These are phyloP conservation scores for Prunus davidiana DNA, from an alignment of 306 rosid species.

Conservation along the genomic window DNA sequence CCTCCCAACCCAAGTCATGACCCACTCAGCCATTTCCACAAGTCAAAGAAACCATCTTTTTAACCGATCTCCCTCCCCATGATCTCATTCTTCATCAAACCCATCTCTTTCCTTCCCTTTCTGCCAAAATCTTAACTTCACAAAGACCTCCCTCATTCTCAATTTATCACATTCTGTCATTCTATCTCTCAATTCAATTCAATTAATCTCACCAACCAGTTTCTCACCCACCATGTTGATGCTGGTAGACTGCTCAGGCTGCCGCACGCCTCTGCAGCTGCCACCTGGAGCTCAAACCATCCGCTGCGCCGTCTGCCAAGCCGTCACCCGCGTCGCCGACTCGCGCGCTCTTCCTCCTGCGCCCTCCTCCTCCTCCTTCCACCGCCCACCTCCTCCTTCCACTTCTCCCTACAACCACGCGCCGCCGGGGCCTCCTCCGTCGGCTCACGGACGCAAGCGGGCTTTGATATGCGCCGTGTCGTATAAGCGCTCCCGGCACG, in stretches of 20 bases:
- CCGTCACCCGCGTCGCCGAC: slow-evolving; percentile 32
- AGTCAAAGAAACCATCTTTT: background rate
- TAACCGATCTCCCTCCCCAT: background rate
- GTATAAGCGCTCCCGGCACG: slow-evolving; percentile 30
- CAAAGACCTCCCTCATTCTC: background rate
- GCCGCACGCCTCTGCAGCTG: slow-evolving; percentile 40
- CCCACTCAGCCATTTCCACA: background rate
- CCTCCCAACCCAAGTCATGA: background rate
- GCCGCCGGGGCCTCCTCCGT: slow-evolving; percentile 15
- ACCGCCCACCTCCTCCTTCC: background rate
- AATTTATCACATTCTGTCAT: background rate
- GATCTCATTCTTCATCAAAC: background rate
- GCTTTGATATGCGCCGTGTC: slow-evolving; percentile 53
- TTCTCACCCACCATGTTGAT: slow-evolving; percentile 11
- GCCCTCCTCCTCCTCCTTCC: background rate
- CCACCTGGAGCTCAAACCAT: slow-evolving; percentile 34
- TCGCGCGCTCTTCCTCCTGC: background rate
- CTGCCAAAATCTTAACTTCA: too few relatives aligned
- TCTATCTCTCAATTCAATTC: background rate
- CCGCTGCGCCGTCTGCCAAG: slow-evolving; percentile 40
- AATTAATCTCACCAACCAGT: background rate
- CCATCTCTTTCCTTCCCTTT: background rate
- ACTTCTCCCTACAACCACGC: slow-evolving; percentile 20
- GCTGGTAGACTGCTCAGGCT: slow-evolving; percentile 41
- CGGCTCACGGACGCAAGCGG: slow-evolving; percentile 34